These are phyloP conservation scores for Huntiella moniliformis DNA, from an alignment of 2,329 filamentous ascomycete genomes.

Conservation along the genomic window DNA sequence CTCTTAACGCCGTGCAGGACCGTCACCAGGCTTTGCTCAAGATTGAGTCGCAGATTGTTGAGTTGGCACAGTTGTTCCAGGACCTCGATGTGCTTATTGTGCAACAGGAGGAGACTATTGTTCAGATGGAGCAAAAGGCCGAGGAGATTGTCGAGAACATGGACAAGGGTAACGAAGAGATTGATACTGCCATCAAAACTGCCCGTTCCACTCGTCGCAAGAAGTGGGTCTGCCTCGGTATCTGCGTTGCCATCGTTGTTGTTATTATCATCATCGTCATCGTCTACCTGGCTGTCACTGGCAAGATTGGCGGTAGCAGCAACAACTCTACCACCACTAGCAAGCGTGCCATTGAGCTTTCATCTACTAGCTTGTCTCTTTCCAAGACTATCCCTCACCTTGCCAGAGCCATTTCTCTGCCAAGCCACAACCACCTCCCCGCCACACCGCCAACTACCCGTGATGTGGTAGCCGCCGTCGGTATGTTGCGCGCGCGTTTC, in stretches of 20 bases:
- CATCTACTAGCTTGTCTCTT: slow-evolving; percentile 1
- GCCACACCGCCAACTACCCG: neutral
- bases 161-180: slow-evolving; percentile 66
- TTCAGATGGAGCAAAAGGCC: slow-evolving; percentile 68
- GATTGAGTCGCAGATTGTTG: slow-evolving; percentile 78
- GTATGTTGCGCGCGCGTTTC: slow-evolving; percentile 6
- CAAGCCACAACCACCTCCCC: slow-evolving; percentile 7
- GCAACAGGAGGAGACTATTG: slow-evolving; percentile 66
- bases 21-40: slow-evolving; percentile 77
- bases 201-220: slow-evolving; percentile 66
- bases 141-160: slow-evolving; percentile 75
- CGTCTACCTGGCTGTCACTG: slow-evolving; percentile 22
- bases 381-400: slow-evolving; percentile 3
- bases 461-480: slow-evolving; percentile 3
- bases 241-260: slow-evolving; percentile 38
- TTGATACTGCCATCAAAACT: slow-evolving; percentile 63
- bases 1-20: slow-evolving; percentile 60
- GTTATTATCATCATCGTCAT: slow-evolving; percentile 33
- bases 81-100: slow-evolving; percentile 73
- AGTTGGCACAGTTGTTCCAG: slow-evolving; percentile 73
- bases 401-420: neutral
- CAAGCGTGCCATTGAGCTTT: slow-evolving; percentile 14
- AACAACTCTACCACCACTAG: slow-evolving; percentile 14
- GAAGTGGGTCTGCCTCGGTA: slow-evolving; percentile 91
- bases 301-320: slow-evolving; percentile 16